Percentiles rank a stretch among this genome's conserved stretches.
phyloP scores from a whole-genome alignment of 345 rosid genomes.

The Pistacia atlantica region DNA sequence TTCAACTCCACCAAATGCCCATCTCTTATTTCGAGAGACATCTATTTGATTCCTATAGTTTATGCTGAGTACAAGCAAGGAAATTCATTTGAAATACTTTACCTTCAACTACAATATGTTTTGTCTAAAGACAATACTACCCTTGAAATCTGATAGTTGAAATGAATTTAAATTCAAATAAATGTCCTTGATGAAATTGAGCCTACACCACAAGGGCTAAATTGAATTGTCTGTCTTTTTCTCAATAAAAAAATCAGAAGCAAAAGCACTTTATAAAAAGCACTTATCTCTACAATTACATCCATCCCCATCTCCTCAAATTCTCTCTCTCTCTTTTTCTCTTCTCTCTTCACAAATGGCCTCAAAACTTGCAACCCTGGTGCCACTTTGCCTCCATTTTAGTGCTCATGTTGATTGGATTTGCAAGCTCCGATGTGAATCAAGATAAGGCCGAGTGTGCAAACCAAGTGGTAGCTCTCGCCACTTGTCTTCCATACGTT shows the following conservation, averaged over 20 bases:
- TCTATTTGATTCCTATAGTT: too few species aligned
- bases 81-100: too few species aligned
- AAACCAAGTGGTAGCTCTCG: constrained; percentile 47
- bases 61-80: too few species aligned
- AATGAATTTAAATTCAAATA: too few species aligned
- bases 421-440: constrained; percentile 45
- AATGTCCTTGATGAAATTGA: too few species aligned
- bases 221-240: background rate
- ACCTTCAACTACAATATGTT: too few species aligned
- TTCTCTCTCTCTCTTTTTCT: background rate
- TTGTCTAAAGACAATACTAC: too few species aligned
- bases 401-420: constrained; percentile 29
- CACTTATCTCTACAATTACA: background rate
- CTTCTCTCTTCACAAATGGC: constrained; percentile 1
- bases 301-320: background rate
- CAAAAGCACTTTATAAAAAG: background rate
- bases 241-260: too few species aligned
- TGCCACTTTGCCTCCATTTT: constrained; percentile 9
- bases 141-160: too few species aligned
- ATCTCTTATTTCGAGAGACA: too few species aligned
- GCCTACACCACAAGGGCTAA: too few species aligned
- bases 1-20: background rate
- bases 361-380: background rate
- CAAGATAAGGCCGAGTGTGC: constrained; percentile 74
- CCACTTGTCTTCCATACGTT: constrained; percentile 72